Evolutionary conservation across 306 rosid species (phyloP), one percentile per base, ranked within the genome.

Genomic region (Sesbania bispinosa): DNA sequence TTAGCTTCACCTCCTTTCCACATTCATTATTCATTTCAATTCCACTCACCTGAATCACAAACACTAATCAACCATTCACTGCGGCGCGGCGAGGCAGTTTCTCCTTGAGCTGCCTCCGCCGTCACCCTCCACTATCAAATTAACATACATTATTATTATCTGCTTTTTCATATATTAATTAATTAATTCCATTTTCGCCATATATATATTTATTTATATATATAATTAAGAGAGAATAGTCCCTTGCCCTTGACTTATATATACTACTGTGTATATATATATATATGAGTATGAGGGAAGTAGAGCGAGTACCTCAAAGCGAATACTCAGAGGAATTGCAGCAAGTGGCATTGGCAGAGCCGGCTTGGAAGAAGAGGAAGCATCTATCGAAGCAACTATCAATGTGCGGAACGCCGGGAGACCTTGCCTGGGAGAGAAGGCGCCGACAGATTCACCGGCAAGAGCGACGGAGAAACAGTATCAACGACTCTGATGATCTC

Each of bases 401-500:
- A 0, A 73, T 86, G 91, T 72, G 79, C 16, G 95, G 82, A 59
- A 85, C 84, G 0, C 47, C 85, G 0, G 64, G 96, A 0, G 91
- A 94, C 47, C 65, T 77, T 0, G 99, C 88, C 0, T 94, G 99
- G 99, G 99, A 94, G 86, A 91, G 62, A 62, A 85, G 88, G 38
- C 82, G 90, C 4, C 67, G 70, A 0, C 93, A 78, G 65, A 82
- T 87, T 42, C 77, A 74, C 2, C 35, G 62, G 47, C 90, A 81
- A 29, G 96, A 78, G 67, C 67, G 81, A 4, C 66, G 70, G 33
- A 71, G 77, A 60, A 78, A 61, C 62, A 75, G 67, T 11, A 69
- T 79, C 8, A 30, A 75, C 0, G 80, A 77, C 4, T 52, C 46
- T 1, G 84, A 70, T 0, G 69, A 84, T 11, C n/a, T 89, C 5